Evolutionary conservation across 2,329 filamentous ascomycete genomes (phyloP).

Genomic region (Torrubiellomyces zombiae): DNA sequence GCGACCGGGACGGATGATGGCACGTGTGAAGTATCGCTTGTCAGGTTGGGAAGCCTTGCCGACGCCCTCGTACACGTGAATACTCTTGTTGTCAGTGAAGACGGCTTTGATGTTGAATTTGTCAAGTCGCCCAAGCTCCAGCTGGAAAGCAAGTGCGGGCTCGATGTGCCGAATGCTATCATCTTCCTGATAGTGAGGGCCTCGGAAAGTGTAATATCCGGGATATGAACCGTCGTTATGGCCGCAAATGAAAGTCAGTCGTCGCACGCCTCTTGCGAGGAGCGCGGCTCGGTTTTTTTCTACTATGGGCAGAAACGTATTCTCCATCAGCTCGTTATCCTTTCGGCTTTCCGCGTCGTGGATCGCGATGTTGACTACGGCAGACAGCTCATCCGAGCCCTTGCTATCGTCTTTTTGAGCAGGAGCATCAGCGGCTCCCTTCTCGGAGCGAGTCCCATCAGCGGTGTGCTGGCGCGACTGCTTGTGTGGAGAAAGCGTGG

Average conservation of each 20-base stretch:
- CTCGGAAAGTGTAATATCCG: conserved; percentile 96
- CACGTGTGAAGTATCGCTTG: conserved; percentile 96
- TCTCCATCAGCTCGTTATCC: conserved; percentile 66
- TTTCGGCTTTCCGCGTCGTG: conserved; percentile 71
- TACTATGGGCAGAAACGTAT: conserved; percentile 59
- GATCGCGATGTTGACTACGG: conserved; percentile 83
- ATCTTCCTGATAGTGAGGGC: conserved; percentile 77
- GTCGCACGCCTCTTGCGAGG: conserved; percentile 62
- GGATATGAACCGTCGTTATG: conserved; percentile 89
- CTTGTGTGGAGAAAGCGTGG: conserved; percentile 53
- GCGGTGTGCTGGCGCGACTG: conserved; percentile 37
- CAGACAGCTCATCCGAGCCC: conserved; percentile 65
- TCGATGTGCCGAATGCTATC: conserved; percentile 94
- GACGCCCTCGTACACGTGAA: conserved; percentile 93
- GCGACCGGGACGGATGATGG: conserved; percentile 83
- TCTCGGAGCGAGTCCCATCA: conserved; percentile 49
- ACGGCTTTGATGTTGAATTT: conserved; percentile 98
- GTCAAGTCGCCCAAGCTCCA: conserved; percentile 80
- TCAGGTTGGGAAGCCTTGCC: conserved; percentile 91
- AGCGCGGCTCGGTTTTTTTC: conserved; percentile 73
- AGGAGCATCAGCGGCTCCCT: conserved; percentile 55
- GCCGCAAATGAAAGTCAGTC: conserved; percentile 90
- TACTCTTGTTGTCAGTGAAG: conserved; percentile 97
- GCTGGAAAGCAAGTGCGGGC: conserved; percentile 93
- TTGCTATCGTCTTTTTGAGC: conserved; percentile 10